Base-by-base conservation (phyloP, 768 basidiomycete genomes). In the Gloeostereum incarnatum region DNA sequence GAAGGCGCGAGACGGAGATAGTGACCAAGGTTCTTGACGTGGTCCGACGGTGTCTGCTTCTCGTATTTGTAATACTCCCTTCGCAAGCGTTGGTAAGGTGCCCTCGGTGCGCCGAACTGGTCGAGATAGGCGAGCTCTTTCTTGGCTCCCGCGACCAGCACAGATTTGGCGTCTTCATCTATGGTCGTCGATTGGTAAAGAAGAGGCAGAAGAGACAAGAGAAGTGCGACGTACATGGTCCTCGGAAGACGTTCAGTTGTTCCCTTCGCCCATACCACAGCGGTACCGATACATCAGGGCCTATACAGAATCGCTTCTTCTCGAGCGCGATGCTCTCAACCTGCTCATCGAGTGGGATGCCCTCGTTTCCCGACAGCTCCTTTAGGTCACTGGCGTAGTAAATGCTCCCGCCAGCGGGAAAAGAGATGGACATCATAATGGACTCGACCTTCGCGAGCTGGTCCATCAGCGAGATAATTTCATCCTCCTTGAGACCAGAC, bases 361-460 rank as follows among this genome's bases (percentile, higher is more conserved):
- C 61, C 41, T 40, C 43, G n/a, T 45, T 50, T 25, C 48, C 49
- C n/a, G 56, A 44, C 19, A 54, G 45, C 44, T 60, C 52, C 56
- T 59, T 47, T 52, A 68, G 35, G 52, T 70, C 62, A 31, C 52
- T 23, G 24, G 58, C 33, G 37, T 55, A 68, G 49, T 67, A 68
- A 4, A 68, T 51, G 53, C 63, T 64, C 45, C 68, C 64, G 38
- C 66, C 60, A 51, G 62, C 65, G 1, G 66, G 65, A 45, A 66
- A 66, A 32, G 58, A 6, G 19, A 62, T 53, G 17, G 60, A 62
- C 65, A 68, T 66, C 55, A 68, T 61, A 1, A 7, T 40, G 2
- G 61, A 53, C 54, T 69, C 67, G 41, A 68, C 38, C 40, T 65
- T 30, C 36, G 47, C 51, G 17, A 68, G 54, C 47, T 68, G 61